phyloP scores from a whole-genome alignment of 2,329 filamentous ascomycete species.

The Sclerotinia glacialis region DNA sequence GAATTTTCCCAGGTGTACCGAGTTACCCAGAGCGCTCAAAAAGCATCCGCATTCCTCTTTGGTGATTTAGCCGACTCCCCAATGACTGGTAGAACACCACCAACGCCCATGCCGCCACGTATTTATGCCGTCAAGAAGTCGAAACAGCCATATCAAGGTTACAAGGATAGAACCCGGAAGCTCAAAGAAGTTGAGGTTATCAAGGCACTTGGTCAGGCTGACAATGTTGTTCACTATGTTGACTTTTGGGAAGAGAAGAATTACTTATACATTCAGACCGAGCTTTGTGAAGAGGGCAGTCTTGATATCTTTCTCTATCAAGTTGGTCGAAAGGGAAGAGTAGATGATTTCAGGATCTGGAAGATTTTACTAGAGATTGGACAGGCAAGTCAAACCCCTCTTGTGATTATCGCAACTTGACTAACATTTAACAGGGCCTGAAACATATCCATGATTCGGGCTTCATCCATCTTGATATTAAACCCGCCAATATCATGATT shows the following conservation, averaged over 20 bases:
- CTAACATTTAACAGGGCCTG: slow-evolving; percentile 61
- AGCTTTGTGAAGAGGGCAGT: slow-evolving; percentile 93
- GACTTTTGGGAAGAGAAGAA: slow-evolving; percentile 84
- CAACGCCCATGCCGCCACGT: slow-evolving; percentile 52
- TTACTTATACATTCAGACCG: slow-evolving; percentile 94
- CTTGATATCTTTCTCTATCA: slow-evolving; percentile 81
- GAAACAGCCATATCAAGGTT: slow-evolving; percentile 73
- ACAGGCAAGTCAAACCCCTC: slow-evolving; percentile 57
- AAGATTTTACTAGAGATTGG: slow-evolving; percentile 89
- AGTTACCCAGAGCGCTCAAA: slow-evolving; percentile 53
- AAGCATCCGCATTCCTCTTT: slow-evolving; percentile 44
- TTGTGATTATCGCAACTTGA: background rate
- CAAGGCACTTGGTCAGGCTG: slow-evolving; percentile 70
- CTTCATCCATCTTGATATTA: slow-evolving; percentile 82
- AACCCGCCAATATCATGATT: slow-evolving; percentile 81
- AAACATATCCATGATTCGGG: slow-evolving; percentile 86
- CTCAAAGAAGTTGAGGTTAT: slow-evolving; percentile 81
- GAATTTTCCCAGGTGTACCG: slow-evolving; percentile 93
- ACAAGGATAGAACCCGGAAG: slow-evolving; percentile 77
- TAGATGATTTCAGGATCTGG: slow-evolving; percentile 98
- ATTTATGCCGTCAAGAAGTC: slow-evolving; percentile 95
- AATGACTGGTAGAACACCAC: slow-evolving; percentile 49
- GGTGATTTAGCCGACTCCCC: slow-evolving; percentile 46
- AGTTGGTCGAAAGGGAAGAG: slow-evolving; percentile 75
- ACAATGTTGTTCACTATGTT: slow-evolving; percentile 81